Evolutionary conservation across 305 asterid genomes (phyloP), one percentile per base, ranked within the genome.

Genomic region (Ilex paraguariensis): DNA sequence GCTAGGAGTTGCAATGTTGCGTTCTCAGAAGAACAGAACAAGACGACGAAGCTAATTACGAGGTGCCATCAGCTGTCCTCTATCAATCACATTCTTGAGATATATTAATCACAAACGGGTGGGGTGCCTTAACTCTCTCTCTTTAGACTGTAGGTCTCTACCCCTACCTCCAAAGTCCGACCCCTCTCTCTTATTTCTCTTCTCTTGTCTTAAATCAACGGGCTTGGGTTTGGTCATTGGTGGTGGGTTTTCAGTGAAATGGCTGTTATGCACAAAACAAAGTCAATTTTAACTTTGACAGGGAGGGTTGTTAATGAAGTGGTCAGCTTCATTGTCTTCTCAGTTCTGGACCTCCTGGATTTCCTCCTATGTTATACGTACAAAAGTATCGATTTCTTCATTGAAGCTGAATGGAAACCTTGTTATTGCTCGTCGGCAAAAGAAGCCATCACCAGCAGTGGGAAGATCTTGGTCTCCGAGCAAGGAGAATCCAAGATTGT

Each of bases 361-460:
- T 69, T 84, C 61, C 13, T 86, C 14, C 62, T 91, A 0, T 91
- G 98, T 73, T 81, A 91, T 70, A 60, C 73, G 0, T 91, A 81
- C 82, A 84, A 73, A 46, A 65, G 73, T 3, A 69, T 74, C 0
- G 98, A 91, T 75, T 82, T 81, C 60, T 65, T 80, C 56, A 54
- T 91, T 10, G 98, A 91, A 57, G 85, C 94, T 0, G 96, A 88
- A 28, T 77, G 95, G 91, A 88, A 83, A 63, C 82, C 98, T 0
- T 91, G 98, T 54, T 88, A 91, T 30, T 91, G 98, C 48, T 79
- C 80, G 2, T 73, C 94, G 0, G 59, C 84, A 0, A 77, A 74
- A 44, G 89, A 82, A 16, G 77, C 75, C 7, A 70, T 79, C 28
- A 64, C 84, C 3, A 57, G 79, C 64, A 63, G 75, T 21, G 95